phyloP scores from a whole-genome alignment of 345 rosid genomes.

The Cardamine occulta region DNA sequence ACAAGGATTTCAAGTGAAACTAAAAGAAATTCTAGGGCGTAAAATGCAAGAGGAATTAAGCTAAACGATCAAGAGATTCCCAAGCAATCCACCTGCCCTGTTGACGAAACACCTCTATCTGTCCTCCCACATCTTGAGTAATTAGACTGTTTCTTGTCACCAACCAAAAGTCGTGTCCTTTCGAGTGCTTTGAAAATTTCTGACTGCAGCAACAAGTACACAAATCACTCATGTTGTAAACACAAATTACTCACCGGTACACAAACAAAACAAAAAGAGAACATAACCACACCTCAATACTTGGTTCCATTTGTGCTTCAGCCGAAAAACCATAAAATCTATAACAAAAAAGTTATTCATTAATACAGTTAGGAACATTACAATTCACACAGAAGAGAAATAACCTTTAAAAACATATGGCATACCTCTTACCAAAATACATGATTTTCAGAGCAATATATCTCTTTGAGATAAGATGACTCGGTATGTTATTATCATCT shows the following conservation, averaged over 20 bases:
- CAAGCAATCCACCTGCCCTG: constrained; percentile 76
- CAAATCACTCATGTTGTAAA: not conserved
- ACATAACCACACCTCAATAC: constrained; percentile 64
- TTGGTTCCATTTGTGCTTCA: constrained; percentile 92
- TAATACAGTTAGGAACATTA: not conserved
- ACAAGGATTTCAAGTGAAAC: constrained; percentile 10
- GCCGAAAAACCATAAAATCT: constrained; percentile 96
- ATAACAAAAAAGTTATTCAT: constrained; percentile 19
- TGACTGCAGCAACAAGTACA: constrained; percentile 59
- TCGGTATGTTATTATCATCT: constrained; percentile 38
- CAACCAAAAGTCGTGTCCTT: constrained; percentile 77
- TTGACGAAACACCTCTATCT: constrained; percentile 91
- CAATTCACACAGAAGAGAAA: not conserved
- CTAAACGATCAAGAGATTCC: not conserved
- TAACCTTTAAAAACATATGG: not conserved
- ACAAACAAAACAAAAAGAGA: constrained; percentile 23
- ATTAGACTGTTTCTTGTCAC: constrained; percentile 69
- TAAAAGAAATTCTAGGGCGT: not conserved
- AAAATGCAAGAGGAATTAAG: no score
- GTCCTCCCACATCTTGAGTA: constrained; percentile 98
- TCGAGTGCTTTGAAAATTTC: constrained; percentile 88
- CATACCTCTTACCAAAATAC: constrained; percentile 94
- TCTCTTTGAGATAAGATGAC: constrained; percentile 55
- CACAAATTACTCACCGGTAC: not conserved
- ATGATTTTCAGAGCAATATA: constrained; percentile 76